Conservation (phyloP, 257 asterid species). For the Fraxinus cuspidata region DNA sequence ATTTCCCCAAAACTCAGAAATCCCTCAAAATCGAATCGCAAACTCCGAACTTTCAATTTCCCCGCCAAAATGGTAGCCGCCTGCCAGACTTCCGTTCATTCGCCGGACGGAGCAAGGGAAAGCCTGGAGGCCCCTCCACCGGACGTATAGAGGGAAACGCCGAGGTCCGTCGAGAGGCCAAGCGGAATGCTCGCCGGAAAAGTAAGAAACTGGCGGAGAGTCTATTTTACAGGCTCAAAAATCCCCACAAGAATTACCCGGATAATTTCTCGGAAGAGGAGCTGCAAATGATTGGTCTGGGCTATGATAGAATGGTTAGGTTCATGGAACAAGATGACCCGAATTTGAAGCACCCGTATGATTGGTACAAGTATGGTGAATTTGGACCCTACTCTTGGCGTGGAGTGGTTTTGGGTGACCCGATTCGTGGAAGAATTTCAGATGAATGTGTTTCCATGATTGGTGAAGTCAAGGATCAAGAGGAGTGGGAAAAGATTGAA, state of each 20-base stretch:
- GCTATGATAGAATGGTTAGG: constrained; percentile 87
- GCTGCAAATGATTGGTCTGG: constrained; percentile 93
- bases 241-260: constrained; percentile 78
- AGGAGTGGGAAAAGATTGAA: constrained; percentile 97
- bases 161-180: constrained; percentile 70
- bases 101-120: constrained; percentile 82
- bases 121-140: constrained; percentile 53
- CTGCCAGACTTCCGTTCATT: constrained; percentile 59
- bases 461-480: constrained; percentile 76
- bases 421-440: constrained; percentile 69
- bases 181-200: constrained; percentile 63
- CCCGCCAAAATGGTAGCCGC: constrained; percentile 34
- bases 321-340: constrained; percentile 96
- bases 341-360: constrained; percentile 84
- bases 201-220: constrained; percentile 73
- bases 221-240: constrained; percentile 74
- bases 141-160: constrained; percentile 84
- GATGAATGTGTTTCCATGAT: constrained; percentile 82
- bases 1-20: constrained; percentile 23
- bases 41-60: constrained; percentile 2
- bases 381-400: constrained; percentile 99
- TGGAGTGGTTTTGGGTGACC: constrained; percentile 93
- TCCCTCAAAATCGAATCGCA: constrained; percentile 34
- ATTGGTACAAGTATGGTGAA: constrained; percentile 94
- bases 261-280: constrained; percentile 83